Evolutionary conservation across 805 yeast species (phyloP).

Genomic region (Wickerhamomyces ciferrii): DNA sequence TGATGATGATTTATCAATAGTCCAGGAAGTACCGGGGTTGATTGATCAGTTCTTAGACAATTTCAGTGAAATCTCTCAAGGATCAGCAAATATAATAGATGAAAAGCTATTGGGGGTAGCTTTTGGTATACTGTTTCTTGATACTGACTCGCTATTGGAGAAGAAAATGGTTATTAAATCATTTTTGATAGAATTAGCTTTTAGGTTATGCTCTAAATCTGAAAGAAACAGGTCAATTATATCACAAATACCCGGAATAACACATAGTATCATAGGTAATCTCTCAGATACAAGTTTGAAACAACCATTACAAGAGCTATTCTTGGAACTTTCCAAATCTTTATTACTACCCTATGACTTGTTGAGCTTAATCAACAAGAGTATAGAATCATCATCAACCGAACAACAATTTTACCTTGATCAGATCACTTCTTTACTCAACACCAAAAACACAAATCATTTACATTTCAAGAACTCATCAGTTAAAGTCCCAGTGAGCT

Average conservation of each 20-base stretch:
- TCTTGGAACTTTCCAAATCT: neutral
- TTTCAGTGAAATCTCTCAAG: neutral
- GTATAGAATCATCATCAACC: neutral
- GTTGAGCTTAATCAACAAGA: neutral
- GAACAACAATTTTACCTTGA: neutral
- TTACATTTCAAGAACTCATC: conserved; percentile 25
- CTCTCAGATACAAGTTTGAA: too few species aligned
- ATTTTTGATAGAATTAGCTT: neutral
- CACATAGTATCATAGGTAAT: neutral
- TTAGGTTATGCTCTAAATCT: neutral
- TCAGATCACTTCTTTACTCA: neutral
- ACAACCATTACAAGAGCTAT: neutral
- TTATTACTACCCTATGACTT: neutral
- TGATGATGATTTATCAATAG: neutral
- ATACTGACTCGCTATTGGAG: neutral
- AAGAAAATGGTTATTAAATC: neutral
- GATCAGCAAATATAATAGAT: neutral
- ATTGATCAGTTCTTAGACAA: neutral
- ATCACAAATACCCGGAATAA: neutral
- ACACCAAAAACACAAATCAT: conserved; percentile 12
- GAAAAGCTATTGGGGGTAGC: neutral
- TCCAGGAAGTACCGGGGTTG: neutral
- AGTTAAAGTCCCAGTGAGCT: conserved; percentile 7
- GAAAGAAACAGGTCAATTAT: neutral
- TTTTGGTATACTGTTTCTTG: neutral